Evolutionary conservation across 768 basidiomycete genomes (phyloP).

Genomic region (Suillus cothurnatus): DNA sequence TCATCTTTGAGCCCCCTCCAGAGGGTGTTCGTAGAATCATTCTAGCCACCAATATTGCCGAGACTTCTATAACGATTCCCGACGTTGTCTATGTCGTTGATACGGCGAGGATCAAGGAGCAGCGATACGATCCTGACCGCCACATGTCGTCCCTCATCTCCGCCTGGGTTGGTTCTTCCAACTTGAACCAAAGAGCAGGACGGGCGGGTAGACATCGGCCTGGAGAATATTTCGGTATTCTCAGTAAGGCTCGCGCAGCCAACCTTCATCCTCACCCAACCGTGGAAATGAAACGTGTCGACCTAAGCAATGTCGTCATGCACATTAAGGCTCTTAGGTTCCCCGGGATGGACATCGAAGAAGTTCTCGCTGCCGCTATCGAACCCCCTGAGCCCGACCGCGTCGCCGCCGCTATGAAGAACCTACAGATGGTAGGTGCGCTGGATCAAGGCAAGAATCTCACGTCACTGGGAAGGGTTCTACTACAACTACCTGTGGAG

Average conservation of each 20-base stretch:
- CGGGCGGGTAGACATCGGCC: slow-evolving; percentile 90
- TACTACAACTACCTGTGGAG: slow-evolving; percentile 89
- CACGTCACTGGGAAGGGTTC: slow-evolving; percentile 85
- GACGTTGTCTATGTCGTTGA: slow-evolving; percentile 96
- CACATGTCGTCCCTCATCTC: slow-evolving; percentile 89
- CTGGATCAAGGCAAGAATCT: slow-evolving; percentile 74
- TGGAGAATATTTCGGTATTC: slow-evolving; percentile 88
- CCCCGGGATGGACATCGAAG: slow-evolving; percentile 81
- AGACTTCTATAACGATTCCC: slow-evolving; percentile 94
- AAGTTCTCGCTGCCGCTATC: slow-evolving; percentile 82
- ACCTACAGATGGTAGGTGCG: slow-evolving; percentile 85
- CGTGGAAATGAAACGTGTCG: slow-evolving; percentile 94
- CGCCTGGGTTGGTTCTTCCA: slow-evolving; percentile 90
- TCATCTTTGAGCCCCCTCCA: slow-evolving; percentile 84
- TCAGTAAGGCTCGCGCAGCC: slow-evolving; percentile 62
- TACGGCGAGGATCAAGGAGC: slow-evolving; percentile 84
- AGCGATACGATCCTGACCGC: slow-evolving; percentile 84
- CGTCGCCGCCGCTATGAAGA: slow-evolving; percentile 76
- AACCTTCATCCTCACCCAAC: slow-evolving; percentile 77
- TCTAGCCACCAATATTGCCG: slow-evolving; percentile 92
- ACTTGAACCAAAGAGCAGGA: slow-evolving; percentile 88
- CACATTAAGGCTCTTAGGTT: slow-evolving; percentile 93
- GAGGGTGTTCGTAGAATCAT: slow-evolving; percentile 83
- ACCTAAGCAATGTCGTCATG: slow-evolving; percentile 93
- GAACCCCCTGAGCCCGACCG: slow-evolving; percentile 84